These are phyloP conservation scores for Leucoagaricus sp. DNA, from an alignment of 1,284 basidiomycete genomes.

Conservation along the genomic window DNA sequence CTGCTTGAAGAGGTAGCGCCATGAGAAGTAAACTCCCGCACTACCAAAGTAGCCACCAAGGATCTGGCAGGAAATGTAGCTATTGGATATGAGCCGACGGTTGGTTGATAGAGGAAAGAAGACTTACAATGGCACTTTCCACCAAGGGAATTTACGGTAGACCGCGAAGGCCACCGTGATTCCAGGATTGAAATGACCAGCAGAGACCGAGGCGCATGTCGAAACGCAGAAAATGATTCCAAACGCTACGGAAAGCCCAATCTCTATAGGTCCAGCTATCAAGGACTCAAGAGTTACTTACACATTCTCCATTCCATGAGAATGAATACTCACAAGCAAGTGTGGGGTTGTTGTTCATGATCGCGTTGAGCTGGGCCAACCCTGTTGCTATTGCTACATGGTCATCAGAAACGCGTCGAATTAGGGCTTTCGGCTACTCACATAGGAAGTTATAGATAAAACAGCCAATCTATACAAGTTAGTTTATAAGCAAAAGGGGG, in stretches of 20 bases:
- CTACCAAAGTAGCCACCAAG: conserved; percentile 10
- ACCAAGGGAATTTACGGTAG: not conserved
- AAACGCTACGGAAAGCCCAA: conserved; percentile 4
- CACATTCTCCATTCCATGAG: not conserved
- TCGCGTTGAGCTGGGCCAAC: conserved; percentile 3
- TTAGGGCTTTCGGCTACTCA: not conserved
- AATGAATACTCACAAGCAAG: conserved; percentile 3
- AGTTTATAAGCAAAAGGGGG: not conserved
- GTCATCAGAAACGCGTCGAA: not conserved
- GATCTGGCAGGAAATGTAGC: conserved; percentile 25
- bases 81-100: conserved; percentile 21
- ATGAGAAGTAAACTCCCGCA: conserved; percentile 5
- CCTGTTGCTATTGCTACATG: not conserved
- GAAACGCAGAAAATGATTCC: conserved; percentile 6
- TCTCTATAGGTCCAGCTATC: conserved; percentile 10
- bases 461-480: conserved; percentile 3
- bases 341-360: conserved; percentile 3
- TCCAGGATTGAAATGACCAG: conserved; percentile 5
- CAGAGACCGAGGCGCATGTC: not conserved
- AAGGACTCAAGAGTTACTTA: not conserved
- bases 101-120: not conserved
- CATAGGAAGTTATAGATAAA: conserved; percentile 6
- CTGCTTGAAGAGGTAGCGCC: conserved; percentile 2
- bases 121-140: conserved; percentile 6
- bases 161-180: conserved; percentile 5